Evolutionary conservation across 2,329 filamentous ascomycete genomes (phyloP).

Genomic region (Ceratocystis cubensis): DNA sequence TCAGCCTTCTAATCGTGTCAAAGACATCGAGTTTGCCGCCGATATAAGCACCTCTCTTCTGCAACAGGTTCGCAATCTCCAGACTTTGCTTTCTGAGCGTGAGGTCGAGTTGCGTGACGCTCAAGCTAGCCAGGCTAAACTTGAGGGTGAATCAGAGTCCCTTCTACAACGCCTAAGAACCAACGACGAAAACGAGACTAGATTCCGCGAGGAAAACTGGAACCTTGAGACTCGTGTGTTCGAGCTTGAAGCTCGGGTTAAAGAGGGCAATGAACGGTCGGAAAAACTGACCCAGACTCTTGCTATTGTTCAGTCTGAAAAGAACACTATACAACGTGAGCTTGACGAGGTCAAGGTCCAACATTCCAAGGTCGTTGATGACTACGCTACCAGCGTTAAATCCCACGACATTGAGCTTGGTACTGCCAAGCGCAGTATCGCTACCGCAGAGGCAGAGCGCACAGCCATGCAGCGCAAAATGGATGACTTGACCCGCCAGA

Average conservation of each 20-base stretch:
- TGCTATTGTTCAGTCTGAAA: constrained; percentile 58
- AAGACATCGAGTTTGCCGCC: constrained; percentile 96
- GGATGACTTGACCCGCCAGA: constrained; percentile 77
- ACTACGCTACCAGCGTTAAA: constrained; percentile 63
- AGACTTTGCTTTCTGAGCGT: constrained; percentile 70
- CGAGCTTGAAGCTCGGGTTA: constrained; percentile 60
- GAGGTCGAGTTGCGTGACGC: constrained; percentile 67
- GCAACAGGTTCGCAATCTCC: constrained; percentile 83
- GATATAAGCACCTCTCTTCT: constrained; percentile 93
- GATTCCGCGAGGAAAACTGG: constrained; percentile 98
- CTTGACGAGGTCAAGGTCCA: constrained; percentile 77
- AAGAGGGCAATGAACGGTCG: constrained; percentile 69
- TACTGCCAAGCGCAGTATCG: constrained; percentile 66
- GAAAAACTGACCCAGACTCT: constrained; percentile 66
- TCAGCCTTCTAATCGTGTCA: constrained; percentile 73
- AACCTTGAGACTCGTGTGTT: constrained; percentile 86
- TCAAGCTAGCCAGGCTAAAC: constrained; percentile 53
- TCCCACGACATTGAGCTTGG: constrained; percentile 83
- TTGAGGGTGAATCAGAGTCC: constrained; percentile 72
- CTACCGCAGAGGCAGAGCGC: constrained; percentile 66
- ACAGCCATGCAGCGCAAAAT: constrained; percentile 69
- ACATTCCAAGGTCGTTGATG: constrained; percentile 68
- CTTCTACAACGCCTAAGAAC: constrained; percentile 68
- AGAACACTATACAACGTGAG: constrained; percentile 66
- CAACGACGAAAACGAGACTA: constrained; percentile 85